Base-by-base conservation (phyloP, 2,329 filamentous ascomycete species). In the Teratosphaeria destructans region DNA sequence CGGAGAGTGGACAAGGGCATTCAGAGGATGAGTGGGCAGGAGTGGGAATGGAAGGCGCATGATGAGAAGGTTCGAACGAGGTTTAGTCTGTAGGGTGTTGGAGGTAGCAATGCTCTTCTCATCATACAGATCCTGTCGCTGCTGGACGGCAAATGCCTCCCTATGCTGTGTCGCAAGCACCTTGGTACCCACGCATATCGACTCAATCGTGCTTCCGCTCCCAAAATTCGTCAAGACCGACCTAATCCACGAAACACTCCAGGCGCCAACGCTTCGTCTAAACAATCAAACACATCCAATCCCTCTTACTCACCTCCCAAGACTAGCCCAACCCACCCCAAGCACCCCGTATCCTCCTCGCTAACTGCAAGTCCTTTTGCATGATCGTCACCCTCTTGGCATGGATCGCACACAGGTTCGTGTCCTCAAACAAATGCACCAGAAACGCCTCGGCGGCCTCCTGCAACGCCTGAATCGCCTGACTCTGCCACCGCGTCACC, bases 321-420 rank as follows among this genome's bases (percentile, higher is more conserved):
- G 7, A 11, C 32, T 43, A 69, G 19, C 71, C 71, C 47, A 69
- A 52, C 12, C 71, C 75, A 7, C 77, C 77, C 76, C 76, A 79
- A 8, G 75, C 92, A 68, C 94, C 94, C 73, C 94, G 90, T 74
- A 99, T 90, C 73, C 94, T 89, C 70, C 94, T 89, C 72, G 93
- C 92, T 56, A 97, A 86, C 81, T 97, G 93, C 75, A 97, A 96
- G 72, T 96, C 93, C 84, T 96, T 96, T 75, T 86, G 87, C 79
- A 93, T 93, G 79, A 97, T 97, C 73, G 93, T 97, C 74, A 97
- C 94, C 81, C 94, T 91, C 86, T 97, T 97, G 79, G 94, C 93
- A 81, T 97, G 94, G 78, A 97, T 96, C 74, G 94, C 93, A 81
- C 93, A 97, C 57, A 96, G 81, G 82, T 97, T 97, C 80, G 93